Evolutionary conservation across 169 alveolate genomes (phyloP).

Genomic region (Sarcocystis neurona): DNA sequence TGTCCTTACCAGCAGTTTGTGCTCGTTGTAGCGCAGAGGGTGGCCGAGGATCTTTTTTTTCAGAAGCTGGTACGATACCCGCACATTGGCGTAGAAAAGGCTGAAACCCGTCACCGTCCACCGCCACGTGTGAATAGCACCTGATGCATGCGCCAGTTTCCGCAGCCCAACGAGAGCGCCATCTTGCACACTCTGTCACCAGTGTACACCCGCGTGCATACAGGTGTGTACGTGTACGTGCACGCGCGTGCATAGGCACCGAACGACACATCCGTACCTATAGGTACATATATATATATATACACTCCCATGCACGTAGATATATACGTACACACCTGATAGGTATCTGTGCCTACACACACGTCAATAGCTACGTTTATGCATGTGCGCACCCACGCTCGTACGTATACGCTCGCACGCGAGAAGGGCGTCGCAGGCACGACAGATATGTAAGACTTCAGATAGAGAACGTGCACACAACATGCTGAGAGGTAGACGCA

Average conservation of each 20-base stretch:
- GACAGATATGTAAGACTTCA: too few relatives aligned
- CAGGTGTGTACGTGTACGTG: not conserved
- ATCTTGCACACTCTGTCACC: not conserved
- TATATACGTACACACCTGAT: not conserved
- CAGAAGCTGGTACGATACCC: slow-evolving; percentile 64
- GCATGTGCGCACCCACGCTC: not conserved
- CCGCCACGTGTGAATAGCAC: slow-evolving; percentile 47
- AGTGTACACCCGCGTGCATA: not conserved
- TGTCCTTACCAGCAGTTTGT: slow-evolving; percentile 74
- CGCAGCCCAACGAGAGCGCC: not conserved
- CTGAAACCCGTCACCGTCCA: slow-evolving; percentile 66
- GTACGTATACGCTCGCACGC: not conserved
- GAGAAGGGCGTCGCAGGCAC: not conserved
- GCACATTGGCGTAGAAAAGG: slow-evolving; percentile 64
- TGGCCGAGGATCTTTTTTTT: slow-evolving; percentile 74
- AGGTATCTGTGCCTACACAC: not conserved
- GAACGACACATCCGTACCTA: not conserved
- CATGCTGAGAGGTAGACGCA: too few relatives aligned
- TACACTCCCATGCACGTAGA: not conserved
- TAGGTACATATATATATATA: not conserved
- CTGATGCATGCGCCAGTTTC: not conserved
- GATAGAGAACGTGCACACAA: too few relatives aligned
- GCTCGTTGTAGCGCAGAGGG: slow-evolving; percentile 81
- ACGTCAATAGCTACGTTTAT: not conserved
- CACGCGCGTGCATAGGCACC: not conserved